These are phyloP conservation scores for Bertia moriformis DNA, from an alignment of 2,329 filamentous ascomycete species.

Conservation along the genomic window DNA sequence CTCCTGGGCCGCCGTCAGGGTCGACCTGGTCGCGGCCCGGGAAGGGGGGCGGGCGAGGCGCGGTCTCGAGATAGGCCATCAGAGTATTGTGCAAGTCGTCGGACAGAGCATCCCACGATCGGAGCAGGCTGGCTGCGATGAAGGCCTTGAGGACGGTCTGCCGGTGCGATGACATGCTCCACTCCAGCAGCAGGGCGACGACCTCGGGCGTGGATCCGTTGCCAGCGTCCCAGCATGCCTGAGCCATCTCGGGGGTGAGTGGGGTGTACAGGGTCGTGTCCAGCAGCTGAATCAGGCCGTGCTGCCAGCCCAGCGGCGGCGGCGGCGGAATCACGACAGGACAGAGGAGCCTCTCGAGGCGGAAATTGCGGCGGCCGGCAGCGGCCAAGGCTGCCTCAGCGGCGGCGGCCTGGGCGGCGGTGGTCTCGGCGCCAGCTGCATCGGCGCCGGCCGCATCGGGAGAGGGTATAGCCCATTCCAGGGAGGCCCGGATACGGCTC, in stretches of 20 bases:
- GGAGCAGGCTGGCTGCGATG: slow-evolving; percentile 56
- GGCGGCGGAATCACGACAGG: no score
- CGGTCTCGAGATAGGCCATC: no score
- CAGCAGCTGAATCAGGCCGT: slow-evolving; percentile 34
- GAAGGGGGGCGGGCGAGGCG: slow-evolving; percentile 51
- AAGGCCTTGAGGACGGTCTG: slow-evolving; percentile 63
- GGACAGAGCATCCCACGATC: slow-evolving; percentile 45
- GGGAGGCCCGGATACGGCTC: neutral
- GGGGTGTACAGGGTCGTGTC: slow-evolving; percentile 46
- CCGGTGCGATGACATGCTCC: slow-evolving; percentile 71
- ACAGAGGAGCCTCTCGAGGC: no score
- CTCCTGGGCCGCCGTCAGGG: slow-evolving; percentile 24
- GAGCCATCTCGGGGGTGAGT: slow-evolving; percentile 37
- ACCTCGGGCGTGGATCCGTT: slow-evolving; percentile 47
- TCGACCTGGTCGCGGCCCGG: slow-evolving; percentile 54
- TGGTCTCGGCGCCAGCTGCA: no score
- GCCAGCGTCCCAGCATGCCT: slow-evolving; percentile 45
- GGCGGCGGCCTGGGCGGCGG: neutral
- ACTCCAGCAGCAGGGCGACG: slow-evolving; percentile 61
- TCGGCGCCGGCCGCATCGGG: no score
- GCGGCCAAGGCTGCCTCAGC: neutral
- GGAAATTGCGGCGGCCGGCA: neutral
- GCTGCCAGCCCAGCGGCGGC: neutral
- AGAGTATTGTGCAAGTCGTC: no score
- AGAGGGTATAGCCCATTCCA: no score